Evolutionary conservation across 805 yeast genomes (phyloP).

Genomic region (Teunomyces cretensis): DNA sequence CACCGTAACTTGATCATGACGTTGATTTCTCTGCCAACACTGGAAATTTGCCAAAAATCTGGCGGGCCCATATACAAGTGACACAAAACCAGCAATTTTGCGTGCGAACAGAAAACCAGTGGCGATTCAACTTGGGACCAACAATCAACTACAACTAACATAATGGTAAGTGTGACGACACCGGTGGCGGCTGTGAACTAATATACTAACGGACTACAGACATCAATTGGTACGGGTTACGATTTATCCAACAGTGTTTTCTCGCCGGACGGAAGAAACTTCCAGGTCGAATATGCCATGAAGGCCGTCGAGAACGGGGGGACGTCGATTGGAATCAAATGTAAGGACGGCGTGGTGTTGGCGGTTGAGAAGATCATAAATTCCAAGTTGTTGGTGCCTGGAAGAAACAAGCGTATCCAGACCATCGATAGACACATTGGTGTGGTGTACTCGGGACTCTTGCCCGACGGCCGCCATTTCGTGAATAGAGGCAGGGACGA

Average conservation of each 20-base stretch:
- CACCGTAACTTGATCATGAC: conserved; percentile 14
- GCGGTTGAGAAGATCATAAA: conserved; percentile 93
- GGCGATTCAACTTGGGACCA: not conserved
- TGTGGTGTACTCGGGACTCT: conserved; percentile 89
- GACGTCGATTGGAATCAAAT: conserved; percentile 89
- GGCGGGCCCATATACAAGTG: not conserved
- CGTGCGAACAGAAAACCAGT: conserved; percentile 7
- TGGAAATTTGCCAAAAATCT: no score
- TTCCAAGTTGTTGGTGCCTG: conserved; percentile 86
- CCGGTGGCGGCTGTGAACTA: no score
- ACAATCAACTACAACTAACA: conserved; percentile 3
- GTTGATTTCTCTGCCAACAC: not conserved
- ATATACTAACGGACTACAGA: conserved; percentile 33
- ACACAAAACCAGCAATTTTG: conserved; percentile 6
- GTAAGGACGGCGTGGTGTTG: conserved; percentile 90
- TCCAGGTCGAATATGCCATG: conserved; percentile 96
- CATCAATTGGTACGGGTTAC: conserved; percentile 98
- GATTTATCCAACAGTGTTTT: conserved; percentile 96
- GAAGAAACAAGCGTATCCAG: conserved; percentile 86
- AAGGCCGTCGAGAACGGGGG: conserved; percentile 98
- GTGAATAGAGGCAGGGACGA: conserved; percentile 93
- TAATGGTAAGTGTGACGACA: conserved; percentile 8
- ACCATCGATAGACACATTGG: conserved; percentile 93
- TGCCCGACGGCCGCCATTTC: conserved; percentile 95
- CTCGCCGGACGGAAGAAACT: conserved; percentile 90